These are phyloP conservation scores for Colletotrichum destructivum DNA, from an alignment of 2,329 filamentous ascomycete species.

Conservation along the genomic window DNA sequence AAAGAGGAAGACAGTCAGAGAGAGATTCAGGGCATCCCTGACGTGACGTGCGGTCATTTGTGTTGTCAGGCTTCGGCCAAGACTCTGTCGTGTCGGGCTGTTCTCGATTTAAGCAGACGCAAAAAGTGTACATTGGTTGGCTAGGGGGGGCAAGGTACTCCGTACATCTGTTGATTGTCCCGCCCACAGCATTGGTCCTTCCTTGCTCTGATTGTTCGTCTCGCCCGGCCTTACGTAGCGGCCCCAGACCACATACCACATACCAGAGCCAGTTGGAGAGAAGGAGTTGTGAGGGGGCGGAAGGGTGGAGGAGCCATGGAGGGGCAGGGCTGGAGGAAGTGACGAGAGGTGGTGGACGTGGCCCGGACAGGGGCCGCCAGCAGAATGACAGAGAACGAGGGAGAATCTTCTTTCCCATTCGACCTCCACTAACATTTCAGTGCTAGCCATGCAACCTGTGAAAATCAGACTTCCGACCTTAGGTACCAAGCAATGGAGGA, in stretches of 20 bases:
- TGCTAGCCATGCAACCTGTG: conserved; percentile 15
- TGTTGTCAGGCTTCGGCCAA: not conserved
- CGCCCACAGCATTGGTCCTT: not conserved
- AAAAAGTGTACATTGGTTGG: not conserved
- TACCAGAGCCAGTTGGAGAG: conserved; percentile 16
- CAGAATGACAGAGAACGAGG: conserved; percentile 38
- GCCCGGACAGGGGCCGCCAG: conserved; percentile 3
- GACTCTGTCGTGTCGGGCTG: not conserved
- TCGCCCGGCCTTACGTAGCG: conserved; percentile 22
- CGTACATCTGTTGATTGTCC: not conserved
- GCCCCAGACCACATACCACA: conserved; percentile 6
- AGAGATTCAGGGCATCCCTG: conserved; percentile 16
- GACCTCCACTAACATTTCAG: conserved; percentile 39
- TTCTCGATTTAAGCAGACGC: not conserved
- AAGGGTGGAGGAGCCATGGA: conserved; percentile 24
- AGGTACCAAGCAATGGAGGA: too few relatives aligned
- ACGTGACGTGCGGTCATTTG: conserved; percentile 5
- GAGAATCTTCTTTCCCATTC: conserved; percentile 46
- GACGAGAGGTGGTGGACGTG: conserved; percentile 10
- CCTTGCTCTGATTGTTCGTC: conserved; percentile 7
- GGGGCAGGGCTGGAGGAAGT: conserved; percentile 29
- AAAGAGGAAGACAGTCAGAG: conserved; percentile 3
- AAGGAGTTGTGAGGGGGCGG: conserved; percentile 32
- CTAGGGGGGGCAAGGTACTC: not conserved
- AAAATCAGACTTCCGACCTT: not conserved